Base-by-base conservation (phyloP, 495 filamentous ascomycete species). In the Penicillium herquei region DNA sequence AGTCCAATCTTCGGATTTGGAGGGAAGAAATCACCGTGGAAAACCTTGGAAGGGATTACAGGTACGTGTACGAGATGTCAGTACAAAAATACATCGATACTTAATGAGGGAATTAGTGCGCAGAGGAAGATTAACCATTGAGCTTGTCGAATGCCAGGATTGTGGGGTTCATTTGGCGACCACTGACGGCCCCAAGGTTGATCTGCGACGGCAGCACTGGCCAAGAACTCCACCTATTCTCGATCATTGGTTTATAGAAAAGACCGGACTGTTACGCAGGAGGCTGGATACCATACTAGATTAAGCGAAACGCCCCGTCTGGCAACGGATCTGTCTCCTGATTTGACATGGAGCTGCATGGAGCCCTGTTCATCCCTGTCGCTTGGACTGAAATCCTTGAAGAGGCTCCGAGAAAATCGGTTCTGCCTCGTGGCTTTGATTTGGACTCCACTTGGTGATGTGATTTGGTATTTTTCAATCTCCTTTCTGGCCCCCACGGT, bases 121-220 rank as follows among this genome's bases (percentile, higher is more conserved):
- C 6, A 1, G 9, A 37, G 6, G 4, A 26, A 26, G 21, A 26
- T 26, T 26, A 26, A 26, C 21, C 21, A 26, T 26, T 26, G 1
- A 26, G 21, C 21, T 26, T 26, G 21, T 26, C 21, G 21, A 26
- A 26, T 26, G 2, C 4, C 1, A 26, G 21, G 1, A 33, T 12
- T 46, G 21, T 46, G 7, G 39, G 3, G 39, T 7, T 16, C 21
- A 26, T 26, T 26, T 4, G 1, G 21, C 14, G 39, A n/a, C 39
- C 39, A 7, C n/a, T 1, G 12, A 7, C 17, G 5, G 14, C n/a
- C n/a, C 40, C 40, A 44, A 21, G 42, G 42, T 30, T 44, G 43
- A 46, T 46, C 43, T 44, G 17, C 42, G 43, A 46, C 43, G 43
- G 43, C 43, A 46, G 43, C 43, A 32, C 12, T 31, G 43, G 7